Conservation (phyloP, 352 stramenopile genomes). For the Plasmopara viticola region DNA sequence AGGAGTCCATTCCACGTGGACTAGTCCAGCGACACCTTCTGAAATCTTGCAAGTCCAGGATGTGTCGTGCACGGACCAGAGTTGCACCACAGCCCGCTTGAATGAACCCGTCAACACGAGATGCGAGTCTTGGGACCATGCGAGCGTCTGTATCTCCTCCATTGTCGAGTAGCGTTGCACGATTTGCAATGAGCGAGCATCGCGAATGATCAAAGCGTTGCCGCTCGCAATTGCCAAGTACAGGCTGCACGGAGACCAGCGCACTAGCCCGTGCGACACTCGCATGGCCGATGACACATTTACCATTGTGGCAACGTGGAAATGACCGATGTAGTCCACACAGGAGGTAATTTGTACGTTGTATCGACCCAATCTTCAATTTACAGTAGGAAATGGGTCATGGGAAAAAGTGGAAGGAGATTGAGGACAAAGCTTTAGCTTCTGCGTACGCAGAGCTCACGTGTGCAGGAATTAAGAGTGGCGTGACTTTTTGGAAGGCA, state of each 20-base stretch:
- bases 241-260: constrained; percentile 59
- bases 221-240: constrained; percentile 45
- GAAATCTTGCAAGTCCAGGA: constrained; percentile 71
- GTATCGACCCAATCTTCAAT: too few species aligned
- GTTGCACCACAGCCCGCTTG: constrained; percentile 64
- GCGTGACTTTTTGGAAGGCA: too few species aligned
- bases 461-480: too few species aligned
- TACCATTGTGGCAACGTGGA: neutral
- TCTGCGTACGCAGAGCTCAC: too few species aligned
- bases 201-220: constrained; percentile 55
- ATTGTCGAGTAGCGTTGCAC: constrained; percentile 55
- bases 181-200: constrained; percentile 45
- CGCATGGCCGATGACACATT: constrained; percentile 52
- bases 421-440: too few species aligned
- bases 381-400: too few species aligned
- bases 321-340: too few species aligned
- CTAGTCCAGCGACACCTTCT: constrained; percentile 63
- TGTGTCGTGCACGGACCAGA: constrained; percentile 60
- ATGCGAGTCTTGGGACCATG: constrained; percentile 62
- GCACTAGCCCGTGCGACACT: constrained; percentile 45
- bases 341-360: too few species aligned
- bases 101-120: constrained; percentile 54
- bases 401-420: too few species aligned
- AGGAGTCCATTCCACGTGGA: constrained; percentile 43
- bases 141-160: constrained; percentile 48